phyloP scores from a whole-genome alignment of 2,329 filamentous ascomycete genomes.

The Albifimbria verrucaria region DNA sequence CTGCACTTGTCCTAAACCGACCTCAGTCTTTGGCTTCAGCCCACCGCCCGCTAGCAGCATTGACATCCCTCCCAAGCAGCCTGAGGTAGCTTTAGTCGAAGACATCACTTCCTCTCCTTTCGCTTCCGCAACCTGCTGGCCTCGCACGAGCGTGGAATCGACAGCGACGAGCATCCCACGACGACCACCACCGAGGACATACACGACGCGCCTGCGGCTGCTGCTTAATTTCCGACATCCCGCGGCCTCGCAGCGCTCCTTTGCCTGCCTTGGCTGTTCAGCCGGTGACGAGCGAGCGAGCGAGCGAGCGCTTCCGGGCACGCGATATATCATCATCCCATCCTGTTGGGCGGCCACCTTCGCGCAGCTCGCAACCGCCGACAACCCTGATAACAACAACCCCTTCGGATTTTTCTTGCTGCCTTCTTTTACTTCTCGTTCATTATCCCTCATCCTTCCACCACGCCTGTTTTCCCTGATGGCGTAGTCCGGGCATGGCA shows the following conservation, averaged over 20 bases:
- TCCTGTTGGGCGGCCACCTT: too few species aligned
- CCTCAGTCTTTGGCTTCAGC: neutral
- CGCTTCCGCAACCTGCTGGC: neutral
- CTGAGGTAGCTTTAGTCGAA: neutral
- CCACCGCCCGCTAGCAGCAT: neutral
- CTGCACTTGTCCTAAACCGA: neutral
- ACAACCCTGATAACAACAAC: too few species aligned
- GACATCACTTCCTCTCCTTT: neutral
- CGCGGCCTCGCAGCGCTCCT: neutral
- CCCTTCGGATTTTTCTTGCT: too few species aligned
- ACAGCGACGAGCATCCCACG: too few species aligned
- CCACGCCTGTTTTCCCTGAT: constrained; percentile 48
- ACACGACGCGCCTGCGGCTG: neutral
- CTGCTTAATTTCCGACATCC: neutral
- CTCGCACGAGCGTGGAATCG: too few species aligned
- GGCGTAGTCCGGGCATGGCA: constrained; percentile 65
- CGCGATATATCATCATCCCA: too few species aligned
- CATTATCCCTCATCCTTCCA: constrained; percentile 7
- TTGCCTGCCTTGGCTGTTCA: neutral
- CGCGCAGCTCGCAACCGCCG: too few species aligned
- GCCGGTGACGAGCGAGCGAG: neutral
- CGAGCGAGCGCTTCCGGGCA: too few species aligned
- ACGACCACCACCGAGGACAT: neutral
- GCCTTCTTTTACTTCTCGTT: neutral
- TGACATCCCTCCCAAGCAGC: neutral